Percentiles rank a stretch among this genome's conserved stretches.
Conservation (phyloP, 140 eudicot genomes). For the Stevia rebaudiana region DNA sequence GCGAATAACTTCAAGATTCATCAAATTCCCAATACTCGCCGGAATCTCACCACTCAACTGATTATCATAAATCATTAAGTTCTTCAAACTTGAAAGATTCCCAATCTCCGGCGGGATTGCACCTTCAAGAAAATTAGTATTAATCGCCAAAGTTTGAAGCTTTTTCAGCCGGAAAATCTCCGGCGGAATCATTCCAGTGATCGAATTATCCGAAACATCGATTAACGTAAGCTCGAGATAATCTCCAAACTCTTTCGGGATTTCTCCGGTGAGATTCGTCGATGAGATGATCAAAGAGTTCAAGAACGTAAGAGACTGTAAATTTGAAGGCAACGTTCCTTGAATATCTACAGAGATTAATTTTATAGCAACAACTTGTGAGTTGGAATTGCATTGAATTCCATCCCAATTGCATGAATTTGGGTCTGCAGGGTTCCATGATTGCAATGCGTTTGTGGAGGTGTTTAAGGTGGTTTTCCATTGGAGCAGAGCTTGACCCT, state of each 20-base stretch:
- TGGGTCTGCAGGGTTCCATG: conserved; percentile 59
- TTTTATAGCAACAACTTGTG: conserved; percentile 34
- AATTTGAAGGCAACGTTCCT: conserved; percentile 72
- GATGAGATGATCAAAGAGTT: conserved; percentile 52
- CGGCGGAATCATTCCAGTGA: conserved; percentile 64
- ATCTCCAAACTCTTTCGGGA: conserved; percentile 82
- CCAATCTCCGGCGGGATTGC: conserved; percentile 38
- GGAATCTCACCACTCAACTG: conserved; percentile 80
- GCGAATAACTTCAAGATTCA: conserved; percentile 53
- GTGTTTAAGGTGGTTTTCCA: conserved; percentile 67
- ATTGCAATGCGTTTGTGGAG: conserved; percentile 41
- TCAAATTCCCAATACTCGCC: conserved; percentile 51
- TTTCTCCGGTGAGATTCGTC: conserved; percentile 65
- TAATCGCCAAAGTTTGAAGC: no score
- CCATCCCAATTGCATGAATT: conserved; percentile 84
- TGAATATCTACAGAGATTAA: conserved; percentile 54
- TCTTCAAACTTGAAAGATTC: conserved; percentile 40
- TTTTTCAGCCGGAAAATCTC: no score
- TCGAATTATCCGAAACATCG: conserved; percentile 60
- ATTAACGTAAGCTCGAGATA: conserved; percentile 43
- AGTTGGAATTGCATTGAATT: conserved; percentile 53
- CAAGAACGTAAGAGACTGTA: conserved; percentile 47
- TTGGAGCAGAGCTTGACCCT: conserved; percentile 71
- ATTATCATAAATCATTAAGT: conserved; percentile 59
- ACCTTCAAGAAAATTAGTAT: no score